Percentiles rank a stretch among this genome's conserved stretches.
Conservation (phyloP, 805 yeast species). For the Allodekkera sacchari region DNA sequence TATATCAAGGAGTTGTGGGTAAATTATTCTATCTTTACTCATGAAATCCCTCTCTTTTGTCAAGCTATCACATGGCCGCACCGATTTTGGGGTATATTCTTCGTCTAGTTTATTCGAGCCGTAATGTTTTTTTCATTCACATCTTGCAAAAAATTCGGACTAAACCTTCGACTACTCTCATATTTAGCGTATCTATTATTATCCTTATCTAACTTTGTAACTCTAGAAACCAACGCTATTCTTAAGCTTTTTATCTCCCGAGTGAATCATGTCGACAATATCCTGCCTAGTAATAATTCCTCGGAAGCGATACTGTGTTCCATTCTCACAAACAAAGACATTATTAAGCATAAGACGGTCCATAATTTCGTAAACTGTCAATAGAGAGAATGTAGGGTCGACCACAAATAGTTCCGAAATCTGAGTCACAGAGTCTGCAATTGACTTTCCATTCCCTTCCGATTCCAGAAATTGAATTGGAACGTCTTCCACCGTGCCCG, state of each 20-base stretch:
- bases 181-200: too few relatives aligned
- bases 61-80: too few relatives aligned
- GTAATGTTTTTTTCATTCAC: too few relatives aligned
- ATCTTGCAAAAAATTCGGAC: too few relatives aligned
- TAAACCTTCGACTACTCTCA: too few relatives aligned
- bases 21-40: too few relatives aligned
- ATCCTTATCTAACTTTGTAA: constrained; percentile 5
- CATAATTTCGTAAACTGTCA: constrained; percentile 30
- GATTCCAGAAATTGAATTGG: constrained; percentile 9
- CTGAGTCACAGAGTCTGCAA: constrained; percentile 10
- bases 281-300: constrained; percentile 32
- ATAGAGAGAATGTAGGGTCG: constrained; percentile 23
- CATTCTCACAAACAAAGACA: constrained; percentile 23
- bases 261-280: constrained; percentile 10
- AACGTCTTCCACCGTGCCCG: constrained; percentile 10
- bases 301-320: constrained; percentile 12
- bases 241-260: constrained; percentile 3
- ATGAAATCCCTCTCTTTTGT: too few relatives aligned
- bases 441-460: constrained; percentile 9
- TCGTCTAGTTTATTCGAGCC: too few relatives aligned
- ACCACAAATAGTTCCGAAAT: constrained; percentile 18
- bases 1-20: too few relatives aligned
- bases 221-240: constrained; percentile 7
- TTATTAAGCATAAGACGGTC: constrained; percentile 28
- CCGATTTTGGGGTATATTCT: too few relatives aligned